Percentiles rank a stretch among this genome's conserved stretches.
Evolutionary conservation across 1,284 basidiomycete species (phyloP).

Genomic region (Thelephora terrestris): DNA sequence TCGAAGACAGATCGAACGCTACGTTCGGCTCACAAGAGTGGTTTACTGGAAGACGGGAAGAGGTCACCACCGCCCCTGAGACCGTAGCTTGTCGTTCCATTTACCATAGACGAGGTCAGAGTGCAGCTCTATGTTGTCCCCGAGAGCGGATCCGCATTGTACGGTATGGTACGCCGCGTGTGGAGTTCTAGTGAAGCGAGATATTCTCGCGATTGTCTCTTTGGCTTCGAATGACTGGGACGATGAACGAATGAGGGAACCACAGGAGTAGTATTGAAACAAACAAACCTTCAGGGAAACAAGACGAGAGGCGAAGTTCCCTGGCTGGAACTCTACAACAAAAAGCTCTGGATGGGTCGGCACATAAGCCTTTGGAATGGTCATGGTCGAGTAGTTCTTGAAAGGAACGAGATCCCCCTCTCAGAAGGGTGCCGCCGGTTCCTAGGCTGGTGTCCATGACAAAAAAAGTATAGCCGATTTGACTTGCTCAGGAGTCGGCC

Average conservation of each 20-base stretch:
- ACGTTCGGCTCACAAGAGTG: conserved; percentile 59
- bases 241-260: no score
- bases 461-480: no score
- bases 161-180: conserved; percentile 29
- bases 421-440: no score
- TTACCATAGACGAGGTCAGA: conserved; percentile 52
- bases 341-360: conserved; percentile 12
- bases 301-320: conserved; percentile 8
- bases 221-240: no score
- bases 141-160: conserved; percentile 28
- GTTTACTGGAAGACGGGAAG: conserved; percentile 31
- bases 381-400: not conserved
- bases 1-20: conserved; percentile 40
- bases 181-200: no score
- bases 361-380: conserved; percentile 4
- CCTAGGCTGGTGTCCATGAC: no score
- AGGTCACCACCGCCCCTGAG: not conserved
- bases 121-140: conserved; percentile 52
- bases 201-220: no score
- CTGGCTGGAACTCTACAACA: conserved; percentile 9
- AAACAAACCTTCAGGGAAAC: conserved; percentile 7
- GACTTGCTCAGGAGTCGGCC: no score
- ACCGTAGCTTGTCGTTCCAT: conserved; percentile 6
- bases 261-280: no score
- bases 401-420: no score